Evolutionary conservation across 371 early-diverging fungal species (phyloP), one percentile per base, ranked within the genome.

Genomic region (Fennellomyces sp.): DNA sequence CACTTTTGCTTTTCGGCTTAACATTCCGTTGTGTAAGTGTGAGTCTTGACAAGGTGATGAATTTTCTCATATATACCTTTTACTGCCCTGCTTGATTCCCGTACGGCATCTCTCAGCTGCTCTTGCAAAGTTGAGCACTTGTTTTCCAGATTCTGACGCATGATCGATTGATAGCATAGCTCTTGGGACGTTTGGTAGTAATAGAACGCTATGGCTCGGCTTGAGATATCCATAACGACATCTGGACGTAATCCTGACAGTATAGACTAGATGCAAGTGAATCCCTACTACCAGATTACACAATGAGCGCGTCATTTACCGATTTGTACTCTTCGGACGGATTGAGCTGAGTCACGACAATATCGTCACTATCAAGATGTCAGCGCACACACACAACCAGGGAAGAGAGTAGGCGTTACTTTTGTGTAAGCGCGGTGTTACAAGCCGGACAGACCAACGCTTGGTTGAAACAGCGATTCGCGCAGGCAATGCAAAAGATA

Each of bases 401-500:
- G 17, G 6, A 15, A 41, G 17, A 55, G 12, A 36, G 10, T 6
- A 23, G 3, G 2, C 15, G 68, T 63, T 77, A 88, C 92, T 70
- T 75, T 53, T 83, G 73, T 0, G 83, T 72, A 17, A 94, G 59
- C 11, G 67, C 70, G 7, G 89, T 83, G 36, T 87, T 81, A 64
- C 94, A 94, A 0, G 91, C 92, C 4, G 93, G 94, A 59, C 94
- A 94, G 11, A 84, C 72, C 21, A 88, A 63, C 12, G 85, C 82
- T 26, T 74, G 64, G 6, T 71, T 63, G 60, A 93, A 92, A 5
- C 77, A 59, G 8, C 56, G 68, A 26, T 78, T 82, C 21, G 92
- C 87, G 52, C 94, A 94, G 1, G 63, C 67, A 15, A 86, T 71
- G 67, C 94, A 94, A 72, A 93, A 94, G 5, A 93, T 86, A 60